These are phyloP conservation scores for Metarhizium brunneum DNA, from an alignment of 2,329 filamentous ascomycete genomes.

Conservation along the genomic window DNA sequence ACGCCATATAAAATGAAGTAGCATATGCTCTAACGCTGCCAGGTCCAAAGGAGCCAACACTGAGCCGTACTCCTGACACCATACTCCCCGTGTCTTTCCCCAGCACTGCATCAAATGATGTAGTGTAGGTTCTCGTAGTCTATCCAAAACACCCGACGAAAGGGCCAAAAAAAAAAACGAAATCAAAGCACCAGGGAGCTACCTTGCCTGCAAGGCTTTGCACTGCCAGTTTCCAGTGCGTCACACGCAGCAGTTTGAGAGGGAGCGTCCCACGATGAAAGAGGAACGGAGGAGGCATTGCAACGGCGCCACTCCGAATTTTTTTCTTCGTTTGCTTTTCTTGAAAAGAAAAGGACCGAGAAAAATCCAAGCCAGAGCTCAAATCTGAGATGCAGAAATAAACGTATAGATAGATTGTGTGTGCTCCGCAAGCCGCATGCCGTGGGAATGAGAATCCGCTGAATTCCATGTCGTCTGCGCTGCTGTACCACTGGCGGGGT, in stretches of 20 bases:
- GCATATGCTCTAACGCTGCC: not conserved
- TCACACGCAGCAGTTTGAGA: not conserved
- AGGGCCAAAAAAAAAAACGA: slow-evolving; percentile 9
- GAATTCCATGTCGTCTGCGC: not conserved
- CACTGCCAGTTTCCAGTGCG: not conserved
- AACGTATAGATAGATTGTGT: not conserved
- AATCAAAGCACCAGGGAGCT: slow-evolving; percentile 5
- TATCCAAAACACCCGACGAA: not conserved
- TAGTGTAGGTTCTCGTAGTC: not conserved
- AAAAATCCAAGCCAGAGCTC: not conserved
- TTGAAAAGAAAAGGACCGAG: not conserved
- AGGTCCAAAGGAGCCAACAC: not conserved
- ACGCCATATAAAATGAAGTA: not conserved
- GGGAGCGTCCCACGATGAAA: not conserved
- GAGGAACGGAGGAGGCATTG: not conserved
- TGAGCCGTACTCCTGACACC: not conserved
- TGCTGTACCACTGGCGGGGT: not conserved
- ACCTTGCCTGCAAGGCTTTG: slow-evolving; percentile 5
- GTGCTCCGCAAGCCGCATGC: not conserved
- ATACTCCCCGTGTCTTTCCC: not conserved
- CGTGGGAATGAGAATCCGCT: not conserved
- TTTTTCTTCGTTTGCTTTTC: not conserved
- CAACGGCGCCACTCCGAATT: not conserved
- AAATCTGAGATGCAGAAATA: not conserved
- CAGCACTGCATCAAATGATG: not conserved